A percentile compares a stretch with the other conserved stretches of the same genome.
Conservation (phyloP, 371 early-diverging fungal genomes). For the Phascolomyces articulosus region DNA sequence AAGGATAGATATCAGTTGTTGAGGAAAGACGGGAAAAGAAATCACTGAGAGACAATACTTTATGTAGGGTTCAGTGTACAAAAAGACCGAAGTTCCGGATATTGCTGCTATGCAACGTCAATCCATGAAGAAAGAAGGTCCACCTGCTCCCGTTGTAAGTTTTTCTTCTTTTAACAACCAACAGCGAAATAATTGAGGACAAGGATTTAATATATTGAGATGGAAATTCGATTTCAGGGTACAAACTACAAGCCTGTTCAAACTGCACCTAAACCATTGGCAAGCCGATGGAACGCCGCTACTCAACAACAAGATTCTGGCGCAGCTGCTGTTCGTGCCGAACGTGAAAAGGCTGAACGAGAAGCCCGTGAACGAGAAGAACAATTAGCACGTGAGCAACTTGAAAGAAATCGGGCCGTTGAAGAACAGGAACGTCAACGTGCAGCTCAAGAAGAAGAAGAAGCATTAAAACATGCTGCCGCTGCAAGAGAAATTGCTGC, state of each 20-base stretch:
- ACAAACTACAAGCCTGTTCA: conserved; percentile 48
- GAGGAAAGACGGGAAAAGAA: not conserved
- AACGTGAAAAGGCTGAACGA: conserved; percentile 50
- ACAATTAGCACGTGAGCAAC: conserved; percentile 23
- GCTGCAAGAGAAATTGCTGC: conserved; percentile 17
- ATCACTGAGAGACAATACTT: not conserved
- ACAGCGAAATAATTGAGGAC: not conserved
- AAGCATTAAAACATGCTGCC: conserved; percentile 28
- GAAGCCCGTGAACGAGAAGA: conserved; percentile 62
- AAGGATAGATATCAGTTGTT: not conserved
- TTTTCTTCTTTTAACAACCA: not conserved
- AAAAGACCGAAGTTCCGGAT: conserved; percentile 67
- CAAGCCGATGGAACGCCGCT: conserved; percentile 40
- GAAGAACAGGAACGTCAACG: conserved; percentile 27
- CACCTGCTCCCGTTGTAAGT: conserved; percentile 47
- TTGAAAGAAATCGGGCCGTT: conserved; percentile 18
- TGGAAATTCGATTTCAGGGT: conserved; percentile 21
- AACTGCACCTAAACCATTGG: conserved; percentile 48
- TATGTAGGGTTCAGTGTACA: conserved; percentile 60
- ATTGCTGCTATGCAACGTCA: conserved; percentile 65
- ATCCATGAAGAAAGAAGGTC: conserved; percentile 58
- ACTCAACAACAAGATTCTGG: conserved; percentile 24
- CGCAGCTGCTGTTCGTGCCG: conserved; percentile 47
- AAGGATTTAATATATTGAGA: not conserved
- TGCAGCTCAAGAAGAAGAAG: conserved; percentile 32